Evolutionary conservation across 495 filamentous ascomycete species (phyloP).

Genomic region (Terfezia claveryi): DNA sequence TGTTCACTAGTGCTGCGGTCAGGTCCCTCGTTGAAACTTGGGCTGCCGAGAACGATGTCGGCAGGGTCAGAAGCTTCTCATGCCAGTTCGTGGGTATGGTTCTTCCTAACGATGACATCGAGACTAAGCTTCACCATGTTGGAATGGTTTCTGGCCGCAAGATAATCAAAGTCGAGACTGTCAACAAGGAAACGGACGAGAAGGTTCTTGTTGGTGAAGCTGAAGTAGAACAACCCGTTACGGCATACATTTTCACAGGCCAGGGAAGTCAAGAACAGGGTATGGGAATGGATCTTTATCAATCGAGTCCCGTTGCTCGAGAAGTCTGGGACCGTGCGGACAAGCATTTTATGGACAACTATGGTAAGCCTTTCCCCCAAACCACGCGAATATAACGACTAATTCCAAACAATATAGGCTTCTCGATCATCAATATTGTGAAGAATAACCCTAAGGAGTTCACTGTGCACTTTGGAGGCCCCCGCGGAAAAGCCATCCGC

Average conservation of each 20-base stretch:
- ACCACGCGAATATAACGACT: not conserved
- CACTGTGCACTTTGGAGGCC: constrained; percentile 93
- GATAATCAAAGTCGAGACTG: constrained; percentile 95
- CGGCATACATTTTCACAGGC: constrained; percentile 92
- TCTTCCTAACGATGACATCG: constrained; percentile 79
- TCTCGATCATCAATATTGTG: constrained; percentile 94
- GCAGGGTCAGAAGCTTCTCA: constrained; percentile 90
- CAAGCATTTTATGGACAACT: constrained; percentile 95
- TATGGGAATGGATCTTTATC: constrained; percentile 99
- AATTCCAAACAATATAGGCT: constrained; percentile 37
- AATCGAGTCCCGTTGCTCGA: constrained; percentile 70
- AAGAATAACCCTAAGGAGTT: constrained; percentile 99
- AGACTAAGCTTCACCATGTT: constrained; percentile 82
- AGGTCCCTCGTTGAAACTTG: constrained; percentile 94
- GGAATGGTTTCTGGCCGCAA: constrained; percentile 96
- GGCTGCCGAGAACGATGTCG: constrained; percentile 96
- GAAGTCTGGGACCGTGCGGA: constrained; percentile 98
- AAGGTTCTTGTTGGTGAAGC: constrained; percentile 89
- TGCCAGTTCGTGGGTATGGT: constrained; percentile 95
- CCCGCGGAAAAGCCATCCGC: constrained; percentile 87
- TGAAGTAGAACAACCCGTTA: constrained; percentile 95
- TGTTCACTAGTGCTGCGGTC: constrained; percentile 98
- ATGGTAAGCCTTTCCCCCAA: constrained; percentile 39
- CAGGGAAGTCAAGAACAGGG: constrained; percentile 96
- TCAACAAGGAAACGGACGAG: constrained; percentile 81